Evolutionary conservation across 805 yeast species (phyloP).

Genomic region (Ogataea zsoltii): DNA sequence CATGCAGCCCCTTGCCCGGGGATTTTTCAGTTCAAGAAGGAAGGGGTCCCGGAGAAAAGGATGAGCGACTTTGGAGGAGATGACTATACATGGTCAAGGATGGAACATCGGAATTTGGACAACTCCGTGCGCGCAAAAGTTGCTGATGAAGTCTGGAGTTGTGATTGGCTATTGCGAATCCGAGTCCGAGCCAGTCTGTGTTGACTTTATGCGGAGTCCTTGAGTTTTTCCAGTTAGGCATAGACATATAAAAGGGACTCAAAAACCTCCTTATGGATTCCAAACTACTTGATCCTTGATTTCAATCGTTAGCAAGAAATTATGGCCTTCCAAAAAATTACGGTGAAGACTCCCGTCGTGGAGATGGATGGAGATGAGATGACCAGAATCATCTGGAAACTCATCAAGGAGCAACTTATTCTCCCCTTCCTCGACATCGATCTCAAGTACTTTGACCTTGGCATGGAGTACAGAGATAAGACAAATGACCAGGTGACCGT

Average conservation of each 20-base stretch:
- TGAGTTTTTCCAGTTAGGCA: not conserved
- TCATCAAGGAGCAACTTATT: slow-evolving; percentile 83
- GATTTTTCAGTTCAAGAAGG: not conserved
- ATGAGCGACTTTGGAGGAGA: not conserved
- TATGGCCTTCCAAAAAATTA: slow-evolving; percentile 53
- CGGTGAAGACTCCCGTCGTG: slow-evolving; percentile 85
- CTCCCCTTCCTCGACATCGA: slow-evolving; percentile 84
- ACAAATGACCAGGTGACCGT: slow-evolving; percentile 87
- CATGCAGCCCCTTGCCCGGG: not conserved
- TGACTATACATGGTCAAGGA: not conserved
- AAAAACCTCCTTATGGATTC: too few species aligned
- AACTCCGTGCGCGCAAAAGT: not conserved
- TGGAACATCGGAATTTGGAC: not conserved
- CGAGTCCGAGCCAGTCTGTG: not conserved
- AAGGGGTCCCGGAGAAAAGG: slow-evolving; percentile 14
- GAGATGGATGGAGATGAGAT: slow-evolving; percentile 98
- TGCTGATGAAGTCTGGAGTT: slow-evolving; percentile 1
- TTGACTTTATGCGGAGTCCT: slow-evolving; percentile 3
- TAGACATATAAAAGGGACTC: not conserved
- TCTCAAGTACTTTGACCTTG: slow-evolving; percentile 87
- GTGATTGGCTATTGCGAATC: not conserved
- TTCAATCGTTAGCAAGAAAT: too few species aligned
- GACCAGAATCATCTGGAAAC: slow-evolving; percentile 95
- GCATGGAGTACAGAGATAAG: slow-evolving; percentile 81
- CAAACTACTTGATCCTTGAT: too few species aligned